Evolutionary conservation across 305 asterid species (phyloP).

Genomic region (Fraxinus latifolia): DNA sequence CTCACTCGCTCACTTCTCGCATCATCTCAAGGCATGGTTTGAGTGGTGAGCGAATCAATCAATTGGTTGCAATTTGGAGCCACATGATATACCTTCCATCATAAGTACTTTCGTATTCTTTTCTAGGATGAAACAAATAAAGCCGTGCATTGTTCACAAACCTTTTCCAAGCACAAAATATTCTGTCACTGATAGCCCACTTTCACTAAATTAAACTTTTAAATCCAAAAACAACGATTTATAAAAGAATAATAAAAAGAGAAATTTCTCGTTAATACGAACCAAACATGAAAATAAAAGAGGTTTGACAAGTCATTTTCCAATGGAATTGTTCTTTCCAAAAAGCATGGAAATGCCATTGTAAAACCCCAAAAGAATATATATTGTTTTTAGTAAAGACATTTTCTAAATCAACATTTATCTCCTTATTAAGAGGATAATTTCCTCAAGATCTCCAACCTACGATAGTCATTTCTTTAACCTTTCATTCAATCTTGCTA

Average conservation of each 20-base stretch:
- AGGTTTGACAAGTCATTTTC: not conserved
- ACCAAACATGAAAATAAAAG: not conserved
- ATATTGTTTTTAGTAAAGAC: not conserved
- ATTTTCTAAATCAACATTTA: slow-evolving; percentile 12
- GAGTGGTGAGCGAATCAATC: not conserved
- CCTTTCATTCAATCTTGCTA: not conserved
- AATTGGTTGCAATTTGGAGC: not conserved
- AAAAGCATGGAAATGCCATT: slow-evolving; percentile 29
- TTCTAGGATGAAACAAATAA: too few relatives aligned
- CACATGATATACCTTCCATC: not conserved
- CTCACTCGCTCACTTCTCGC: not conserved
- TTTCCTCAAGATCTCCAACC: not conserved
- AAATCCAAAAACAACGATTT: too few relatives aligned
- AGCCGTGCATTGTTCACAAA: too few relatives aligned
- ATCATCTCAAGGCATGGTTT: not conserved
- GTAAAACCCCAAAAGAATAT: not conserved
- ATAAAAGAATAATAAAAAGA: not conserved
- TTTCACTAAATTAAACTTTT: too few relatives aligned
- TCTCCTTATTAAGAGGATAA: too few relatives aligned
- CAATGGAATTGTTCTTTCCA: slow-evolving; percentile 37
- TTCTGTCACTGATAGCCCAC: too few relatives aligned
- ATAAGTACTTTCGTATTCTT: too few relatives aligned
- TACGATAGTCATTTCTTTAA: not conserved
- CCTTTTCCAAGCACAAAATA: too few relatives aligned
- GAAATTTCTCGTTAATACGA: not conserved